Evolutionary conservation across 176 grass and related monocot genomes (phyloP).

Genomic region (Musa acuminata): DNA sequence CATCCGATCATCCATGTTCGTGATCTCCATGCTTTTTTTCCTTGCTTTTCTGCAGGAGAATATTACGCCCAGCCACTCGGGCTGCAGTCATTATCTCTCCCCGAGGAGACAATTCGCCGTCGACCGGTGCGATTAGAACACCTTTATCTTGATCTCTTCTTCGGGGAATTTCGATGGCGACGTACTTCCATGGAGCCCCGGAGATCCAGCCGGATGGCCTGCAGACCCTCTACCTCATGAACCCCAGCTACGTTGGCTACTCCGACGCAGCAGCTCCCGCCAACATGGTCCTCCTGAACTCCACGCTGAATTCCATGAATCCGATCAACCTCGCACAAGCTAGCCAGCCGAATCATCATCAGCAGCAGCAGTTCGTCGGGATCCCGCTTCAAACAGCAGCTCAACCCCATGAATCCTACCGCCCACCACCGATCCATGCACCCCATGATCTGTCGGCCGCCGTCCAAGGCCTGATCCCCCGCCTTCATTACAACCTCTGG

Average conservation of each 20-base stretch:
- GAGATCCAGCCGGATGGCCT: constrained; percentile 74
- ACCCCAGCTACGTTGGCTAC: constrained; percentile 65
- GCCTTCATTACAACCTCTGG: constrained; percentile 59
- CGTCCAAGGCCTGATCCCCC: constrained; percentile 12
- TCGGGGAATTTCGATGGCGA: constrained; percentile 41
- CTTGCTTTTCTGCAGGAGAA: constrained; percentile 8
- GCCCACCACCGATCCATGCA: neutral
- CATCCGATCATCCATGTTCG: neutral
- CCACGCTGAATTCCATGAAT: constrained; percentile 52
- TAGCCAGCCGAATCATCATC: constrained; percentile 23
- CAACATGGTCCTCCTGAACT: constrained; percentile 94
- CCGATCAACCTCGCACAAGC: constrained; percentile 41
- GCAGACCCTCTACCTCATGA: constrained; percentile 96
- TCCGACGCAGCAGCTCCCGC: constrained; percentile 29
- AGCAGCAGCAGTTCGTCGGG: constrained; percentile 66
- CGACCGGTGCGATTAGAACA: neutral
- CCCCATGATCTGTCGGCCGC: constrained; percentile 4
- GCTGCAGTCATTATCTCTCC: too few species aligned
- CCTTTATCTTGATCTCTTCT: neutral
- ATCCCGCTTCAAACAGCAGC: constrained; percentile 53
- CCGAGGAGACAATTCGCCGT: neutral
- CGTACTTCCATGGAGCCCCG: constrained; percentile 61
- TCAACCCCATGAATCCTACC: constrained; percentile 18
- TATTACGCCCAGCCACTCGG: neutral
- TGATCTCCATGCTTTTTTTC: constrained; percentile 7